These are phyloP conservation scores for Paraconiothyrium sp. DNA, from an alignment of 2,329 filamentous ascomycete genomes.

Conservation along the genomic window DNA sequence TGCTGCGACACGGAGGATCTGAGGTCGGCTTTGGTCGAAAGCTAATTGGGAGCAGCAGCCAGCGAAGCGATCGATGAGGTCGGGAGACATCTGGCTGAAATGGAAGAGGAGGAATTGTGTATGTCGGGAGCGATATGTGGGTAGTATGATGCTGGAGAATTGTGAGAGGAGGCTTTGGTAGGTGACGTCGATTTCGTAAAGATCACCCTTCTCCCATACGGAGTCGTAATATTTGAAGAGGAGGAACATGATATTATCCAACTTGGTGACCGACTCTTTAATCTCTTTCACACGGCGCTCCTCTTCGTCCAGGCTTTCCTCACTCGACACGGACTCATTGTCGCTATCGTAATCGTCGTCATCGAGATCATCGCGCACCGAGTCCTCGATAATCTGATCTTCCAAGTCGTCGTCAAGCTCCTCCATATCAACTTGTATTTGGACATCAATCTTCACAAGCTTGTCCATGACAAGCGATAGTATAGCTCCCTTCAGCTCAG, in stretches of 20 bases:
- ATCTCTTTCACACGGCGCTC: conserved; percentile 72
- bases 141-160: conserved; percentile 87
- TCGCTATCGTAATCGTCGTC: conserved; percentile 68
- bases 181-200: conserved; percentile 72
- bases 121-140: conserved; percentile 90
- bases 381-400: conserved; percentile 72
- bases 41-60: conserved; percentile 78
- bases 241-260: conserved; percentile 88
- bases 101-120: conserved; percentile 97
- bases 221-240: conserved; percentile 85
- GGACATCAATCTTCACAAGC: conserved; percentile 92
- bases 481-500: conserved; percentile 80
- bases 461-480: conserved; percentile 84
- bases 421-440: conserved; percentile 92
- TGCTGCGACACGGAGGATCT: conserved; percentile 81
- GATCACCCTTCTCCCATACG: conserved; percentile 72
- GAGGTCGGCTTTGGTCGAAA: conserved; percentile 70
- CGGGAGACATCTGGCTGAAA: conserved; percentile 83
- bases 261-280: conserved; percentile 85
- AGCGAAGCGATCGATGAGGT: conserved; percentile 83
- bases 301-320: conserved; percentile 67
- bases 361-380: conserved; percentile 55
- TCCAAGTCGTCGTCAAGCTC: conserved; percentile 90
- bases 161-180: conserved; percentile 84
- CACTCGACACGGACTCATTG: conserved; percentile 75